Evolutionary conservation across 129 eudicot genomes (phyloP).

Genomic region (Cynara cardunculus): DNA sequence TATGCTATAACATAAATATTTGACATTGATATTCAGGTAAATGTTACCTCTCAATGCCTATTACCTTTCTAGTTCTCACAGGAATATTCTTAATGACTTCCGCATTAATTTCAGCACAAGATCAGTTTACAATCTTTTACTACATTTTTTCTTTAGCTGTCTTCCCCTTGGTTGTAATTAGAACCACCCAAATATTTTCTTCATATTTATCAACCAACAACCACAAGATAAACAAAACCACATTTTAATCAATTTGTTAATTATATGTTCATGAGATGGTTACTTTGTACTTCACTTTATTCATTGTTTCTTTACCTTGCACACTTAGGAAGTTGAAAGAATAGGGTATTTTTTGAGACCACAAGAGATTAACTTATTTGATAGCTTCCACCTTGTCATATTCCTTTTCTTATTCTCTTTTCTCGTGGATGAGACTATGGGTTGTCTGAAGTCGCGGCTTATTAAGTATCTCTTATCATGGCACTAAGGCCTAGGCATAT

Average conservation of each 20-base stretch:
- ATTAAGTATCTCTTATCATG: too few relatives aligned
- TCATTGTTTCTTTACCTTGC: not conserved
- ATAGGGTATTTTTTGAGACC: not conserved
- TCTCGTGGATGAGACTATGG: not conserved
- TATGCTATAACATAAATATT: not conserved
- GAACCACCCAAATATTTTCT: not conserved
- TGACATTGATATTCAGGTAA: not conserved
- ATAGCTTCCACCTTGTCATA: not conserved
- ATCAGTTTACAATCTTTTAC: not conserved
- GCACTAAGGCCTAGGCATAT: not conserved
- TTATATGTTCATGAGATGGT: not conserved
- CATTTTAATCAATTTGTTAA: not conserved
- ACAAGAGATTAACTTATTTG: too few relatives aligned
- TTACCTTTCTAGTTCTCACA: not conserved
- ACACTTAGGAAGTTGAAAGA: not conserved
- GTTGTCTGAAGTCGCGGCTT: not conserved
- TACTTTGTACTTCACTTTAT: not conserved
- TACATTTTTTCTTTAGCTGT: not conserved
- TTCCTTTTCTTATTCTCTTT: not conserved
- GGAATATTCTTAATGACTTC: not conserved
- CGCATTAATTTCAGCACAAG: not conserved
- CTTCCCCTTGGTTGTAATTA: not conserved
- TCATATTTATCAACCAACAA: not conserved
- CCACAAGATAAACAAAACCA: not conserved
- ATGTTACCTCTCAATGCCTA: constrained; percentile 5